These are phyloP conservation scores for Pythium grandisporangium DNA, from an alignment of 352 stramenopile genomes.

Conservation along the genomic window DNA sequence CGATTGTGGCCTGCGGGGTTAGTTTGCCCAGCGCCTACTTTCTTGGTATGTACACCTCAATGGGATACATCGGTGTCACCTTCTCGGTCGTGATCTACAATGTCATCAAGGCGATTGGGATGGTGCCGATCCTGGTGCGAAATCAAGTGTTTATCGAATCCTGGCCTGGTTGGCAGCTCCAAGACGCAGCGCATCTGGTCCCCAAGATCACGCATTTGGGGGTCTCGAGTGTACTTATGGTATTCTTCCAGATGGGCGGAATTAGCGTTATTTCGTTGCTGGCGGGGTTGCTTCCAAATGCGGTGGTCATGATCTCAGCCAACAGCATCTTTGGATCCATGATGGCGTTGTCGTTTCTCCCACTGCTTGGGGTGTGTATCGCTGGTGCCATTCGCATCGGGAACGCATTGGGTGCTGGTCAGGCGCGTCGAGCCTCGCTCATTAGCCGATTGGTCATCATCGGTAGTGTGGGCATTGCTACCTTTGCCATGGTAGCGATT, in stretches of 20 bases:
- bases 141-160: constrained; percentile 26
- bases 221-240: constrained; percentile 30
- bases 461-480: constrained; percentile 2
- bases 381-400: constrained; percentile 25
- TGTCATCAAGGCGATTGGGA: constrained; percentile 25
- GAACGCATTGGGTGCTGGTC: constrained; percentile 18
- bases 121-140: constrained; percentile 24
- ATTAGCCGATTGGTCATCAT: constrained; percentile 11
- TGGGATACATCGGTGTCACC: constrained; percentile 32
- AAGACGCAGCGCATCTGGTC: constrained; percentile 17
- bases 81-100: constrained; percentile 16
- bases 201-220: constrained; percentile 18
- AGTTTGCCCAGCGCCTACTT: constrained; percentile 23
- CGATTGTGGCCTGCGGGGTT: constrained; percentile 19
- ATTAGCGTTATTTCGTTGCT: constrained; percentile 14
- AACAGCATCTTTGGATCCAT: constrained; percentile 24
- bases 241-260: constrained; percentile 27
- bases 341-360: constrained; percentile 19
- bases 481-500: constrained; percentile 13
- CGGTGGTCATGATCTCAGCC: constrained; percentile 17
- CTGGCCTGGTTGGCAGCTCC: constrained; percentile 30
- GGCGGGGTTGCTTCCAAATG: constrained; percentile 17
- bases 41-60: constrained; percentile 30
- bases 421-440: constrained; percentile 13
- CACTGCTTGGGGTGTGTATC: constrained; percentile 15